Evolutionary conservation across 148 eudicot species (phyloP), one percentile per base, ranked within the genome.

Genomic region (Rhododendron kiyosumense): DNA sequence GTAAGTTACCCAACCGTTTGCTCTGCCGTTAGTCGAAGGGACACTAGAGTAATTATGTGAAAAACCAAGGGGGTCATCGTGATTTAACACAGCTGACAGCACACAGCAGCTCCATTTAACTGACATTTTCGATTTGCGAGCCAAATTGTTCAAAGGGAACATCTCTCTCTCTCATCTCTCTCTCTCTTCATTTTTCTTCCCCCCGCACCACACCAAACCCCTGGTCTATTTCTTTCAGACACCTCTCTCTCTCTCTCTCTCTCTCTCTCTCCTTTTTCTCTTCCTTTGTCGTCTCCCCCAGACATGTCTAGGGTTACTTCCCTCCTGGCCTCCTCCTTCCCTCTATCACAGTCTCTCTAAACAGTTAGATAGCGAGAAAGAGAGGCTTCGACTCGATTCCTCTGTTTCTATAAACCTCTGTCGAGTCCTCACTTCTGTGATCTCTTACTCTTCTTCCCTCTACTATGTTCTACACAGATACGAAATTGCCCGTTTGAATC

Each of bases 91-190:
- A 12, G 76, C 38, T 71, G 76, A 71, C 76, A 75, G 52, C 74
- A 61, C 45, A 38, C 86, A 85, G 80, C 77, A 85, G 76, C 87
- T 82, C 71, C 54, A 84, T 77, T 22, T 38, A 38, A 86, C 87
- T 82, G 87, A 80, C 89, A 83, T 83, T 86, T 89, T 89, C 86
- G 89, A 83, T 87, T 87, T 84, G 20, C 85, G 88, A 87, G 89
- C 89, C 76, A 71, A 43, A 26, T 80, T 61, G 54, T 63, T 65
- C 75, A 61, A 38, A 38, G 26, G 54, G 85, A 48, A 26, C 84
- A 34, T 28, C 28, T 11, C 69, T 28, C 82, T 22, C 57, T n/a
- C 85, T 0, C 59, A 67, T 74, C 46, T 51, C 69, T 84, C 79
- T 54, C 59, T 81, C 79, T 76, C 26, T 22, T 11, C 84, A 3